These are phyloP conservation scores for Pythium folliculosum DNA, from an alignment of 352 stramenopile genomes.

Conservation along the genomic window DNA sequence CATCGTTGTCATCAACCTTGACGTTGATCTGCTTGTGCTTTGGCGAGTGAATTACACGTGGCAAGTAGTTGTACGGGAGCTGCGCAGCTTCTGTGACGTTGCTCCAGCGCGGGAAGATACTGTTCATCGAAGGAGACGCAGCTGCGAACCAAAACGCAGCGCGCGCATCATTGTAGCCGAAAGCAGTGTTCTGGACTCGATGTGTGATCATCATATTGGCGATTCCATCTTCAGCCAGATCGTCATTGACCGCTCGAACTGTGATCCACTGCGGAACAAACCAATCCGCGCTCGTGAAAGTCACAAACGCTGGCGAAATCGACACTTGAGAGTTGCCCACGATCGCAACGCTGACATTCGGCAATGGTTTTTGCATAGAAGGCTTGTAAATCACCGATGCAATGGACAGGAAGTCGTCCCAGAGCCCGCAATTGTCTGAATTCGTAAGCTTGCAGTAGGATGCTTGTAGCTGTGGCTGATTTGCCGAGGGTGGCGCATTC, in stretches of 20 bases:
- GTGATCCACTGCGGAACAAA: conserved; percentile 58
- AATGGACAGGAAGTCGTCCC: conserved; percentile 37
- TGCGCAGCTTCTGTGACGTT: not conserved
- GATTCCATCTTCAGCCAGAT: conserved; percentile 38
- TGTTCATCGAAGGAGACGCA: conserved; percentile 28
- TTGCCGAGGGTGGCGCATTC: conserved; percentile 51
- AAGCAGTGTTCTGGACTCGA: conserved; percentile 46
- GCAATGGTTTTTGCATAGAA: not conserved
- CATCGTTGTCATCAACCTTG: conserved; percentile 50
- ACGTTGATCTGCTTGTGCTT: conserved; percentile 53
- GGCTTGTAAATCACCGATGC: conserved; percentile 38
- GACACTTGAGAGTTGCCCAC: conserved; percentile 46
- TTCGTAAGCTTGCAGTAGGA: conserved; percentile 35
- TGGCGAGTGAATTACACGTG: conserved; percentile 51
- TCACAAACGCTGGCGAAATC: conserved; percentile 58
- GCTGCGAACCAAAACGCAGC: conserved; percentile 65
- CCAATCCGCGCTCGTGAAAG: conserved; percentile 63
- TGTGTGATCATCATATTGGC: conserved; percentile 49
- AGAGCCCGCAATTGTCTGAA: conserved; percentile 55
- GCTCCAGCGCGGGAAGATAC: conserved; percentile 35
- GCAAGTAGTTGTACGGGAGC: conserved; percentile 69
- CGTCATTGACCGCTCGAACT: conserved; percentile 50
- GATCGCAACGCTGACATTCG: conserved; percentile 65
- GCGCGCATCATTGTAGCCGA: conserved; percentile 47
- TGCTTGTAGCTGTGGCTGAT: conserved; percentile 13